A percentile compares a stretch with the other conserved stretches of the same genome.
These are phyloP conservation scores for Penicillium coffeae DNA, from an alignment of 495 filamentous ascomycete species.

Conservation along the genomic window DNA sequence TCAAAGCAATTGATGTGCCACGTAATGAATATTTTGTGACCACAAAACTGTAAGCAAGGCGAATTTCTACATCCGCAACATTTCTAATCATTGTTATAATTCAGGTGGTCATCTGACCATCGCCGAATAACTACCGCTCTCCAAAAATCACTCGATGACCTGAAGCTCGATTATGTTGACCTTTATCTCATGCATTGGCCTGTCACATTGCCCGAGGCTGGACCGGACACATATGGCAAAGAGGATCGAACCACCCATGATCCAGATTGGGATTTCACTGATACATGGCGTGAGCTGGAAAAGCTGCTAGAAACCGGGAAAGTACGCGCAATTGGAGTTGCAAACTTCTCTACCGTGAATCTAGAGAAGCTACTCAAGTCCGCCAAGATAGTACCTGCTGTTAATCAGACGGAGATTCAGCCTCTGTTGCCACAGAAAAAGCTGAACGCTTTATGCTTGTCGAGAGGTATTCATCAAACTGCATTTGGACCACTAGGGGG, in stretches of 20 bases:
- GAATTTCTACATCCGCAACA: neutral
- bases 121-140: slow-evolving; percentile 50
- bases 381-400: slow-evolving; percentile 55
- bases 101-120: slow-evolving; percentile 27
- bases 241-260: slow-evolving; percentile 41
- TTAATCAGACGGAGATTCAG: slow-evolving; percentile 57
- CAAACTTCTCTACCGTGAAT: slow-evolving; percentile 48
- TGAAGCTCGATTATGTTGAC: slow-evolving; percentile 59
- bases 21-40: slow-evolving; percentile 58
- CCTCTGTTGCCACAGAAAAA: slow-evolving; percentile 54
- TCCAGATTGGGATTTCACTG: slow-evolving; percentile 39
- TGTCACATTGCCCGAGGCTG: slow-evolving; percentile 52
- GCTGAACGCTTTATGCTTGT: slow-evolving; percentile 48
- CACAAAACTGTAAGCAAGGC: slow-evolving; percentile 53
- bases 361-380: slow-evolving; percentile 39
- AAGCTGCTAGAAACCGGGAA: slow-evolving; percentile 52
- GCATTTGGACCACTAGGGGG: slow-evolving; percentile 63
- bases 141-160: slow-evolving; percentile 55
- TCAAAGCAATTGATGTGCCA: slow-evolving; percentile 43
- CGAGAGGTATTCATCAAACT: slow-evolving; percentile 54
- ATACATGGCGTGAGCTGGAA: slow-evolving; percentile 52
- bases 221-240: slow-evolving; percentile 24
- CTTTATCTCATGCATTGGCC: slow-evolving; percentile 67
- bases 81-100: neutral
- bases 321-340: slow-evolving; percentile 53